phyloP scores from a whole-genome alignment of 2,329 filamentous ascomycete genomes.

The Stachybotrys chlorohalonatus region DNA sequence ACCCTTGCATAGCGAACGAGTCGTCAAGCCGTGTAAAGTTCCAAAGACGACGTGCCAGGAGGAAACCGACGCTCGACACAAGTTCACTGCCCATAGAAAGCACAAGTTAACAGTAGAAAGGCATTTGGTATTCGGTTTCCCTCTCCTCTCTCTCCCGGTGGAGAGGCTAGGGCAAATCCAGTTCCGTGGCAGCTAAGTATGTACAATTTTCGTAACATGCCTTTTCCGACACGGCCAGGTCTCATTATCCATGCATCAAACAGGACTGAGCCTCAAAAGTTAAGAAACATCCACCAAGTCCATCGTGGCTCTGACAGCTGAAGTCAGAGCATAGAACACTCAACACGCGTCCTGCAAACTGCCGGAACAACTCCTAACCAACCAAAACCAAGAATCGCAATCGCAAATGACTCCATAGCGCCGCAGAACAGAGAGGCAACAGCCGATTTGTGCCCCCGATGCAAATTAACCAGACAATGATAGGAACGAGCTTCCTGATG shows the following conservation, averaged over 20 bases:
- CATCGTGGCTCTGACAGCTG: conserved; percentile 7
- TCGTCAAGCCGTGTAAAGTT: too few species aligned
- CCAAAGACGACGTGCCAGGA: too few species aligned
- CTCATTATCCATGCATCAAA: not conserved
- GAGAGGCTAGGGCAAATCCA: not conserved
- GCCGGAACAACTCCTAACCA: conserved; percentile 22
- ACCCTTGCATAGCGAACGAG: too few species aligned
- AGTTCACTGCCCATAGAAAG: too few species aligned
- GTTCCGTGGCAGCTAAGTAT: conserved; percentile 12
- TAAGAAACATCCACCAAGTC: conserved; percentile 8
- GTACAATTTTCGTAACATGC: conserved; percentile 23
- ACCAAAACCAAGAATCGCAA: conserved; percentile 23
- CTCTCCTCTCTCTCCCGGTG: not conserved
- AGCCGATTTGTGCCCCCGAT: conserved; percentile 22
- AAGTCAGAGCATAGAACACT: conserved; percentile 8
- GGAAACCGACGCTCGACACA: too few species aligned
- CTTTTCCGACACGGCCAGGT: not conserved
- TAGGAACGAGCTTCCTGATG: conserved; percentile 8
- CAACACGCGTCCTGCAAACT: conserved; percentile 1
- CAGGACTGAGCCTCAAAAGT: not conserved
- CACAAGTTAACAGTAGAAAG: not conserved
- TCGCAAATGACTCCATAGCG: conserved; percentile 31
- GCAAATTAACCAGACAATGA: conserved; percentile 21
- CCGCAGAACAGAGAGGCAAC: conserved; percentile 23
- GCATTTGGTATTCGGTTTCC: not conserved